These are phyloP conservation scores for Peronospora destructor DNA, from an alignment of 352 stramenopile species.

Conservation along the genomic window DNA sequence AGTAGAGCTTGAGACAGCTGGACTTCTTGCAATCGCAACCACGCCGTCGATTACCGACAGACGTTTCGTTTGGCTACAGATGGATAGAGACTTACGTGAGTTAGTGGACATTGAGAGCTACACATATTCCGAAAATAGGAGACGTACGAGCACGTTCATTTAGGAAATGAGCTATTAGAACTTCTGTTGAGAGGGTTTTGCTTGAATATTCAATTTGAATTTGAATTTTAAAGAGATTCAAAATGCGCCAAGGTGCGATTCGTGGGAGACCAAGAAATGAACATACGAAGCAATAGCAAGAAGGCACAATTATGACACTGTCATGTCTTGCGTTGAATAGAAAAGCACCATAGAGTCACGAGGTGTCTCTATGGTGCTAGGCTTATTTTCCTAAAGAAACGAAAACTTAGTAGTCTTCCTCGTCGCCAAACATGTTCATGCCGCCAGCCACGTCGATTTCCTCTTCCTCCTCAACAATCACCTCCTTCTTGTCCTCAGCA, in stretches of 20 bases:
- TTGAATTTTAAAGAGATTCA: conserved; percentile 16
- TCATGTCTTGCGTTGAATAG: background rate
- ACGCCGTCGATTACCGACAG: conserved; percentile 22
- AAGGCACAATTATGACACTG: too few relatives aligned
- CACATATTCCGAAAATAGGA: background rate
- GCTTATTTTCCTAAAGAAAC: background rate
- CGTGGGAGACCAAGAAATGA: background rate
- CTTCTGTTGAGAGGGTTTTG: conserved; percentile 4
- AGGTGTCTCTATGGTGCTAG: conserved; percentile 1
- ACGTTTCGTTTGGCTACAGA: conserved; percentile 2
- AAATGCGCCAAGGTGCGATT: background rate
- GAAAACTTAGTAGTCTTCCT: conserved; percentile 58
- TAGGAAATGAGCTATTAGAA: background rate
- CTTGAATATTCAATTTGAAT: conserved; percentile 30
- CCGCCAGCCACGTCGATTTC: conserved; percentile 80
- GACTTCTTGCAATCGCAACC: conserved; percentile 96
- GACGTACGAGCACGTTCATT: conserved; percentile 17
- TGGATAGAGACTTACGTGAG: conserved; percentile 15
- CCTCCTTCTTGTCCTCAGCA: conserved; percentile 48
- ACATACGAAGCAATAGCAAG: too few relatives aligned
- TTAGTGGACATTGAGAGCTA: background rate
- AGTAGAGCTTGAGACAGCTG: conserved; percentile 92
- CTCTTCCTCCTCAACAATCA: conserved; percentile 72
- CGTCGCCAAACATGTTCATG: conserved; percentile 83
- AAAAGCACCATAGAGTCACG: conserved; percentile 1